phyloP scores from a whole-genome alignment of 2,329 filamentous ascomycete species.

The Immersiporthe knoxdaviesiana region DNA sequence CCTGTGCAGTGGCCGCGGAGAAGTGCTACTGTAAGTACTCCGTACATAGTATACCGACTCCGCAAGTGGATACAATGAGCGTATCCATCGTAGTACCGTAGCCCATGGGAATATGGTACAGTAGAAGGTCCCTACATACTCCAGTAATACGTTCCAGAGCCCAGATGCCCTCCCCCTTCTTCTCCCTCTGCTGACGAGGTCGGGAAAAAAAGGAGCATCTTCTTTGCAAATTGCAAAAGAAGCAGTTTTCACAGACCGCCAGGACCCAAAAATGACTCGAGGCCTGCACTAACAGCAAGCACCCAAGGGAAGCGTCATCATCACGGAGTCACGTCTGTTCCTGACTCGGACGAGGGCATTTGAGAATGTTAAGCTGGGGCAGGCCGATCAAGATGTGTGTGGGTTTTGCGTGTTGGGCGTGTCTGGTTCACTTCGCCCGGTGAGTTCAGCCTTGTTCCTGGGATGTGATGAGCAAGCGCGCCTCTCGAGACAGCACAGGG shows the following conservation, averaged over 20 bases:
- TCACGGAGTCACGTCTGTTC: constrained; percentile 1
- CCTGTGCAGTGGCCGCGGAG: too few relatives aligned
- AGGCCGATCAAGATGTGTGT: neutral
- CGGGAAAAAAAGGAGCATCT: neutral
- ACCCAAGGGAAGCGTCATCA: neutral
- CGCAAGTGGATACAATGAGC: neutral
- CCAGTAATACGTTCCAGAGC: neutral
- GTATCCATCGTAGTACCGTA: neutral
- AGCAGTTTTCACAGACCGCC: neutral
- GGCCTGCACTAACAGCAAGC: neutral
- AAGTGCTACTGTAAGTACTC: neutral
- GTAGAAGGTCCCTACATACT: neutral
- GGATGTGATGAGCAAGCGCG: neutral
- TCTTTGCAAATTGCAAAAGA: neutral
- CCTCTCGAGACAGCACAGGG: neutral
- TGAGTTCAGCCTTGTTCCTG: neutral
- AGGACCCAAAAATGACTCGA: neutral
- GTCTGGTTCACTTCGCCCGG: neutral
- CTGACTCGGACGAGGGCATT: constrained; percentile 4
- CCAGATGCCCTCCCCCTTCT: neutral
- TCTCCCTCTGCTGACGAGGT: neutral
- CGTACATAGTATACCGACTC: neutral
- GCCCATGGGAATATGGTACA: neutral
- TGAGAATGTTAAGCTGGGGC: neutral
- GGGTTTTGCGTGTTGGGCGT: neutral